These are phyloP conservation scores for Dinochytrium kinnereticum DNA, from an alignment of 371 early-diverging fungal genomes.

Conservation along the genomic window DNA sequence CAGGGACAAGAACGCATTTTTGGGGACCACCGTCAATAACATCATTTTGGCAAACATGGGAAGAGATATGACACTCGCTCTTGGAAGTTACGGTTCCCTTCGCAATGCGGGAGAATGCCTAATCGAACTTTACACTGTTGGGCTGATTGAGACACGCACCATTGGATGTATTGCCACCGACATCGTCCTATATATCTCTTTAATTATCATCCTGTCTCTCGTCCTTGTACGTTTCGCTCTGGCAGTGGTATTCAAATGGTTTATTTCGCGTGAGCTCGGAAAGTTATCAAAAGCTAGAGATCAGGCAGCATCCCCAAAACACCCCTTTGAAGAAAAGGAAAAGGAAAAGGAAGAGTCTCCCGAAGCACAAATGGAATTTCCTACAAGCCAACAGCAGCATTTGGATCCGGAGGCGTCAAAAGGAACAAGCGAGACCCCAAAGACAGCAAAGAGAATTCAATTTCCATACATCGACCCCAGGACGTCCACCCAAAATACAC, in stretches of 20 bases:
- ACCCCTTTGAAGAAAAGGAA: neutral
- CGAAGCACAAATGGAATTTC: slow-evolving; percentile 1
- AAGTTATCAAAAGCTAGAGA: slow-evolving; percentile 13
- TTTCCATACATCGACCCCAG: neutral
- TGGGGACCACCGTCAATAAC: slow-evolving; percentile 32
- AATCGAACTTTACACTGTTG: slow-evolving; percentile 38
- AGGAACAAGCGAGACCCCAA: neutral
- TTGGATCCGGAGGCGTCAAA: too few relatives aligned
- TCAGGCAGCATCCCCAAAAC: neutral
- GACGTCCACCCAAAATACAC: neutral
- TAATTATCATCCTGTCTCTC: slow-evolving; percentile 49
- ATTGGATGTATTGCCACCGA: slow-evolving; percentile 49
- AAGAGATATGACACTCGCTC: slow-evolving; percentile 31
- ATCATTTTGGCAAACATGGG: slow-evolving; percentile 28
- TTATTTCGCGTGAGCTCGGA: slow-evolving; percentile 47
- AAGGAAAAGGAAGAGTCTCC: neutral
- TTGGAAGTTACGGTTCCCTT: slow-evolving; percentile 26
- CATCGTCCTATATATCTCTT: slow-evolving; percentile 45
- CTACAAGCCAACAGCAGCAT: neutral
- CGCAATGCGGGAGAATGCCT: slow-evolving; percentile 40
- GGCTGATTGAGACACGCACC: slow-evolving; percentile 31
- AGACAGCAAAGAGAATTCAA: neutral
- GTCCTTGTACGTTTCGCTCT: slow-evolving; percentile 52
- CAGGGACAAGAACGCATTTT: slow-evolving; percentile 20
- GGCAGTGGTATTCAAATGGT: slow-evolving; percentile 54